Conservation (phyloP, 495 filamentous ascomycete genomes). For the Xylaria longipes region DNA sequence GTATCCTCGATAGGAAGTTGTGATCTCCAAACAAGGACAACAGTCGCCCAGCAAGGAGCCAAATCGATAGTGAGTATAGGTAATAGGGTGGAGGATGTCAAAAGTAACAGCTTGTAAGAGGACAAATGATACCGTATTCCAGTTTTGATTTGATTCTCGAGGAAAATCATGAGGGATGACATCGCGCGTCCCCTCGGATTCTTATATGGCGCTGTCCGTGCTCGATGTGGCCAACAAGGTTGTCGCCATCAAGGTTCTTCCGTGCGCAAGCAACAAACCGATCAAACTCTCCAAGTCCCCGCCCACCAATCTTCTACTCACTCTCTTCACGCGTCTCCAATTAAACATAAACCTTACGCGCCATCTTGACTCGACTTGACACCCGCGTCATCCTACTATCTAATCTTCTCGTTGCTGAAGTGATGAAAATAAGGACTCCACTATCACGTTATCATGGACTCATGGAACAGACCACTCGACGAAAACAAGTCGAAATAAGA, state of each 20-base stretch:
- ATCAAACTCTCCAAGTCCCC: background rate
- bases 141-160: background rate
- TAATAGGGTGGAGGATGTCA: background rate
- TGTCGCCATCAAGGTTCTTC: slow-evolving; percentile 1
- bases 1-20: background rate
- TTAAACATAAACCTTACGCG: background rate
- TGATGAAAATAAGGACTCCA: slow-evolving; percentile 1
- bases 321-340: background rate
- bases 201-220: background rate
- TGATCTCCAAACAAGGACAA: background rate
- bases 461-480: slow-evolving; percentile 9
- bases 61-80: background rate
- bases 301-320: background rate
- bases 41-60: background rate
- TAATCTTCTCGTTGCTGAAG: background rate
- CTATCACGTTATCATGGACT: slow-evolving; percentile 15
- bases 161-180: background rate
- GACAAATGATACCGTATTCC: background rate
- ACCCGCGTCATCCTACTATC: background rate
- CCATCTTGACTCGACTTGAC: background rate
- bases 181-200: background rate
- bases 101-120: background rate
- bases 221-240: background rate
- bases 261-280: background rate
- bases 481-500: slow-evolving; percentile 16